phyloP scores from a whole-genome alignment of 495 filamentous ascomycete genomes.

The Gamarada debralockiae region DNA sequence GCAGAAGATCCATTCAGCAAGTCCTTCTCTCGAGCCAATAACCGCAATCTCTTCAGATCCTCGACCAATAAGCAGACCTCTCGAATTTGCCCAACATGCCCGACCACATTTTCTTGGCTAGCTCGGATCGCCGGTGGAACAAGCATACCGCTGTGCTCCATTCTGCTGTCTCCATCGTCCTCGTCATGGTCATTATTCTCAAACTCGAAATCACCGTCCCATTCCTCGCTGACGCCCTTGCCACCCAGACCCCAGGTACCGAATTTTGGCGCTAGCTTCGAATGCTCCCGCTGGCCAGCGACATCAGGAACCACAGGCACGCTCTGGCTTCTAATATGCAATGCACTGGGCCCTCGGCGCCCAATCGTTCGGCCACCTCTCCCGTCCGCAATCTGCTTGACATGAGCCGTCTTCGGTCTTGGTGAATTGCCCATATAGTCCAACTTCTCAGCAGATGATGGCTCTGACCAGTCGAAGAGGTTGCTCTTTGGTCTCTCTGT shows the following conservation, averaged over 20 bases:
- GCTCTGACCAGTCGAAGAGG: constrained; percentile 88
- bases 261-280: constrained; percentile 68
- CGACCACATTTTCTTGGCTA: constrained; percentile 77
- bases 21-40: constrained; percentile 59
- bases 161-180: constrained; percentile 31
- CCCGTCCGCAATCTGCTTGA: constrained; percentile 71
- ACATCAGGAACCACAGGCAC: constrained; percentile 80
- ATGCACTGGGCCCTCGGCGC: constrained; percentile 69
- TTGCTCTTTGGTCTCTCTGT: constrained; percentile 51
- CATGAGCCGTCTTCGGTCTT: constrained; percentile 86
- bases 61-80: constrained; percentile 81
- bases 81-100: constrained; percentile 81
- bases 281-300: constrained; percentile 47
- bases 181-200: constrained; percentile 46
- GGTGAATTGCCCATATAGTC: constrained; percentile 51
- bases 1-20: constrained; percentile 59
- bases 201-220: constrained; percentile 31
- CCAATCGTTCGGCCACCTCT: constrained; percentile 70
- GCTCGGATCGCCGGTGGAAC: constrained; percentile 81
- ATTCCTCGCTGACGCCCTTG: constrained; percentile 51
- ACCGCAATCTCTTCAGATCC: constrained; percentile 66
- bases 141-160: constrained; percentile 56
- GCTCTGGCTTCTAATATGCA: constrained; percentile 91
- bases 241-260: constrained; percentile 84
- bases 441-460: constrained; percentile 50